Percentiles rank a stretch among this genome's conserved stretches.
Evolutionary conservation across 2,329 filamentous ascomycete genomes (phyloP).

Genomic region (Colletotrichum cordylinicola): DNA sequence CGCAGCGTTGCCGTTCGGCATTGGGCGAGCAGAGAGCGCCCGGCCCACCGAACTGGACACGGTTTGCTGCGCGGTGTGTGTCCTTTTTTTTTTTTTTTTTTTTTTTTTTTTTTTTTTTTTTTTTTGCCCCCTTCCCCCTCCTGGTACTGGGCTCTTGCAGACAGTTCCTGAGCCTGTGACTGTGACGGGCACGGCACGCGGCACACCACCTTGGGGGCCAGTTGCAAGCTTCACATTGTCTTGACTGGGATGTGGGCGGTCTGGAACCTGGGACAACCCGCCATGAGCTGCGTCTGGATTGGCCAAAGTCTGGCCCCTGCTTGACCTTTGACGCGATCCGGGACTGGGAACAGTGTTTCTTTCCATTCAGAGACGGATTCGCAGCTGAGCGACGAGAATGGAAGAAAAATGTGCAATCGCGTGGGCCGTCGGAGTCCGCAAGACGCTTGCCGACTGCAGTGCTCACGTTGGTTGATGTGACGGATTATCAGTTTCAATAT

Average conservation of each 20-base stretch:
- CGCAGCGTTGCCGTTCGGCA: neutral
- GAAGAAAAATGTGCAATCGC: neutral
- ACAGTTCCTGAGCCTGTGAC: neutral
- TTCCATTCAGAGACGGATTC: neutral
- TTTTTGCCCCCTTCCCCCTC: too few relatives aligned
- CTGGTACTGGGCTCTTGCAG: neutral
- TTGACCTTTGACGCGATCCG: slow-evolving; percentile 1
- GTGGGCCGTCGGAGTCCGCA: neutral
- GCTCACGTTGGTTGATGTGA: neutral
- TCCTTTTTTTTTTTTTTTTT: neutral
- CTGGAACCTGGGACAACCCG: slow-evolving; percentile 14
- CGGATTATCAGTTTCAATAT: neutral
- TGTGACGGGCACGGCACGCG: neutral
- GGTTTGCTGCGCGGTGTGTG: neutral
- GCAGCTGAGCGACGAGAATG: neutral
- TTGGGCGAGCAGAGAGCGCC: neutral
- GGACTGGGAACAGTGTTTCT: neutral
- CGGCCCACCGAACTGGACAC: neutral
- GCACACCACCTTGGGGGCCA: neutral
- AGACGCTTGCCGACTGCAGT: neutral
- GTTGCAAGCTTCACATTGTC: neutral
- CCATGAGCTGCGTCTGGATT: neutral
- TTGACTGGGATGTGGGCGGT: slow-evolving; percentile 13
- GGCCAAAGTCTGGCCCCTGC: neutral
- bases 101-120: too few relatives aligned